phyloP scores from a whole-genome alignment of 2,329 filamentous ascomycete species.

The Botrytis medusae region DNA sequence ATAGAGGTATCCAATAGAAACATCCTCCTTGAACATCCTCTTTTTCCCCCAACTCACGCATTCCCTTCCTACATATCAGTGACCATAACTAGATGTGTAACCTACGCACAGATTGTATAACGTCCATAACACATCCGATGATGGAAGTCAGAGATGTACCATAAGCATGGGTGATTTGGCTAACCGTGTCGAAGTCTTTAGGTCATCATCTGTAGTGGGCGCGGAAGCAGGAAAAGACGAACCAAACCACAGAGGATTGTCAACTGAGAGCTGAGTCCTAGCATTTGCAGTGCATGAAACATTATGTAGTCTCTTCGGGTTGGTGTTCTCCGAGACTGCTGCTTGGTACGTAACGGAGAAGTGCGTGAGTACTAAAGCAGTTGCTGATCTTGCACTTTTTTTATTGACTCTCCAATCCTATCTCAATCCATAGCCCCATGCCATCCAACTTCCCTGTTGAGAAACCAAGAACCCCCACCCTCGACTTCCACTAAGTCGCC shows the following conservation, averaged over 20 bases:
- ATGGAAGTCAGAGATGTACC: neutral
- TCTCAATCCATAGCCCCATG: constrained; percentile 4
- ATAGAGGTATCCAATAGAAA: neutral
- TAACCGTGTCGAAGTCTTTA: constrained; percentile 70
- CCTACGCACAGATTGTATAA: too few relatives aligned
- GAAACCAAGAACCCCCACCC: constrained; percentile 28
- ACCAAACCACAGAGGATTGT: constrained; percentile 70
- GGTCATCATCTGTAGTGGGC: constrained; percentile 73
- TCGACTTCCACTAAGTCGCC: constrained; percentile 41
- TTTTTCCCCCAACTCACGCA: neutral
- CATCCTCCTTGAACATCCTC: neutral
- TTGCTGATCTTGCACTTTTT: neutral
- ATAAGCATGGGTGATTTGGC: neutral
- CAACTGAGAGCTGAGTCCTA: constrained; percentile 75
- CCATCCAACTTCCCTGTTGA: constrained; percentile 11
- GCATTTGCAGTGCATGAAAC: constrained; percentile 73
- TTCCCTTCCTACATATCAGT: neutral
- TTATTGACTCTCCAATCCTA: neutral
- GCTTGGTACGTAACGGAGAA: neutral
- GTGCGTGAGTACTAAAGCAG: neutral
- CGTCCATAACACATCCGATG: neutral
- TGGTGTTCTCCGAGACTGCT: neutral
- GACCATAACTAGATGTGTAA: neutral
- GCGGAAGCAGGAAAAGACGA: constrained; percentile 81
- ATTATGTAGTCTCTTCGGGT: constrained; percentile 45